Percentiles rank a stretch among this genome's conserved stretches.
phyloP scores from a whole-genome alignment of 208 protist genomes.

The Acanthamoeba lenticulata region DNA sequence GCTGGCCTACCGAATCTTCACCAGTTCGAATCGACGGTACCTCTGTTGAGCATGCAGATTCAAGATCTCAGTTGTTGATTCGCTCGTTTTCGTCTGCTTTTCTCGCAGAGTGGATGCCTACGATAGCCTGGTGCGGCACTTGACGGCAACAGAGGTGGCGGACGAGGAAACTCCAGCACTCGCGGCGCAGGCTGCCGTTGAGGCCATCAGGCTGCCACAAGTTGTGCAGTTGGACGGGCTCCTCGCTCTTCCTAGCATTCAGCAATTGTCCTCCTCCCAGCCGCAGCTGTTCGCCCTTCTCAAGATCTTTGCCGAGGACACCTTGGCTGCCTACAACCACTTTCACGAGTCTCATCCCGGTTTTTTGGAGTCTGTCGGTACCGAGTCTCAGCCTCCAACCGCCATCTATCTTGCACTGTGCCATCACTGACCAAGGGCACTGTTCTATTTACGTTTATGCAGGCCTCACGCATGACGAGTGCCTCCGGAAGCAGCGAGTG shows the following conservation, averaged over 20 bases:
- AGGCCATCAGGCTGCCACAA: constrained; percentile 42
- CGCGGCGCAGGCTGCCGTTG: constrained; percentile 11
- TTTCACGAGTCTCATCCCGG: not conserved
- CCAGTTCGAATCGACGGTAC: not conserved
- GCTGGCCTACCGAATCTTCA: not conserved
- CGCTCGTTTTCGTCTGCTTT: not conserved
- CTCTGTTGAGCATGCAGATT: no score
- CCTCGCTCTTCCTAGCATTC: not conserved
- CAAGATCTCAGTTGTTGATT: not conserved
- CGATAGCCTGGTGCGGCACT: not conserved
- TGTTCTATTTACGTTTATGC: not conserved
- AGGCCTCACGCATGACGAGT: constrained; percentile 49
- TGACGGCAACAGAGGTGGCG: not conserved
- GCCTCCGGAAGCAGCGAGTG: constrained; percentile 35
- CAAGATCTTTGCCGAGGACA: constrained; percentile 41
- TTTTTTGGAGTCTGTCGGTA: constrained; percentile 47
- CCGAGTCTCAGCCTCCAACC: no score
- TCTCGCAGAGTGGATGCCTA: constrained; percentile 2
- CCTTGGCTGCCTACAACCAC: not conserved
- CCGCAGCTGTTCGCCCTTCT: constrained; percentile 34
- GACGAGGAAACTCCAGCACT: not conserved
- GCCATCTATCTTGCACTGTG: no score
- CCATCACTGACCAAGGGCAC: no score
- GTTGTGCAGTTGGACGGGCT: constrained; percentile 34
- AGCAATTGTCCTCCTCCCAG: not conserved